Percentiles rank a stretch among this genome's conserved stretches.
Conservation (phyloP, 2,329 filamentous ascomycete species). For the Alternaria gansuensis region DNA sequence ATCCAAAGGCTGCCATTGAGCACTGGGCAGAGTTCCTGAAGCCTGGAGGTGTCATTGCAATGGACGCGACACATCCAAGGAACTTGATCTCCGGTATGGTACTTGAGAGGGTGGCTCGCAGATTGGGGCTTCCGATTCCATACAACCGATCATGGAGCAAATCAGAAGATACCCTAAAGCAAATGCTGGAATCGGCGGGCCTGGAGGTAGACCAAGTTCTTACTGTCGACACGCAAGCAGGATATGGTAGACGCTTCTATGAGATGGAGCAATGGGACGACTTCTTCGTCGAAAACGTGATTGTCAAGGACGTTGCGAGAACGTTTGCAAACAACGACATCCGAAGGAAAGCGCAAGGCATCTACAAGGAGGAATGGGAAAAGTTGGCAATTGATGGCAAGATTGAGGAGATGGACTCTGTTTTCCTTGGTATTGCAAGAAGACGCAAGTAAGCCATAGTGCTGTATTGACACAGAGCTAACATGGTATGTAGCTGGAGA, state of each 20-base stretch:
- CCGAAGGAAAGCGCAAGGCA: conserved; percentile 43
- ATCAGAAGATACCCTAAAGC: conserved; percentile 42
- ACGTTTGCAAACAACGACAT: conserved; percentile 46
- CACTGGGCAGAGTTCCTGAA: conserved; percentile 54
- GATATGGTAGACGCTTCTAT: conserved; percentile 42
- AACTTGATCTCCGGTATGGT: conserved; percentile 52
- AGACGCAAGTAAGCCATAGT: conserved; percentile 38
- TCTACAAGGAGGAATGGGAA: conserved; percentile 53
- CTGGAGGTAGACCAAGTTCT: conserved; percentile 45
- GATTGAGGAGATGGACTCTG: conserved; percentile 52
- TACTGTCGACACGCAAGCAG: conserved; percentile 47
- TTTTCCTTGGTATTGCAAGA: conserved; percentile 51
- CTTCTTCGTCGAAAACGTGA: conserved; percentile 50
- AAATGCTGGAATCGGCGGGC: conserved; percentile 49
- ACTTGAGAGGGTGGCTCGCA: conserved; percentile 50
- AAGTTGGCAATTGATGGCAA: conserved; percentile 51
- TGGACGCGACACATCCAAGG: conserved; percentile 53
- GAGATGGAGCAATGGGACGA: conserved; percentile 46
- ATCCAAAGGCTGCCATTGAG: conserved; percentile 50
- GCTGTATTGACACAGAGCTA: conserved; percentile 9
- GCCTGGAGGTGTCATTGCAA: conserved; percentile 52
- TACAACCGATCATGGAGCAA: conserved; percentile 52
- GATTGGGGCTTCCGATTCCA: conserved; percentile 45
- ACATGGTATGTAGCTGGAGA: conserved; percentile 33
- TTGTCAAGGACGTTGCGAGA: conserved; percentile 35